Evolutionary conservation across 2,329 filamentous ascomycete species (phyloP), one percentile per base, ranked within the genome.

Genomic region (Beauveria pseudobassiana): DNA sequence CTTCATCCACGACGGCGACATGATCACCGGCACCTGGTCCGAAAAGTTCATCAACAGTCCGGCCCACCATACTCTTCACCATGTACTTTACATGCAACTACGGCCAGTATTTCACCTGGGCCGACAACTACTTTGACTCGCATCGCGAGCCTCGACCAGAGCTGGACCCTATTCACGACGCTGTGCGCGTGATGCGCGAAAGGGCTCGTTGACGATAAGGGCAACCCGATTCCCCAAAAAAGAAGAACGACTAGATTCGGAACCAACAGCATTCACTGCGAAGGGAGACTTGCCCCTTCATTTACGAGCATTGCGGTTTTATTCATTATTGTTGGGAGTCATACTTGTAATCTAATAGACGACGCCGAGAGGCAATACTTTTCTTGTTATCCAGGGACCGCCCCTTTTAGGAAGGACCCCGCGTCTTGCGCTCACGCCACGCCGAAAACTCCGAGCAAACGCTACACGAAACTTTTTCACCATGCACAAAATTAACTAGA

Each of bases 61-160:
- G 7, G 77, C 78, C 12, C 76, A 78, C 68, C 77, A 80, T 72
- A 78, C 77, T 4, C 71, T 79, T 38, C 77, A 80, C 68, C 77
- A 76, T 80, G 68, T 79, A 78, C 70, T 80, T 80, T 67, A 80
- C 74, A 63, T 74, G 76, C 74, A 79, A 79, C 70, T 79, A 79
- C 68, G 77, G 77, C 63, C 77, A 79, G 69, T 79, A 78, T 68
- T 79, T 79, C 64, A 79, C 77, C 63, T 79, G 76, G 76, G 76
- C 75, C 65, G 77, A 78, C 66, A 72, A 57, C 69, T 78, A 75
- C 67, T 79, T 76, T 64, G 72, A 73, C 66, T 78, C 77, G 14
- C 77, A 79, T 69, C 68, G 75, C 51, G 69, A 74, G n/a, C 77
- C 77, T n/a, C 69, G 71, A 50, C 76, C 76, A 4, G 70, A 74